Base-by-base conservation (phyloP, 1,284 basidiomycete genomes). In the Tilletia walkeri region DNA sequence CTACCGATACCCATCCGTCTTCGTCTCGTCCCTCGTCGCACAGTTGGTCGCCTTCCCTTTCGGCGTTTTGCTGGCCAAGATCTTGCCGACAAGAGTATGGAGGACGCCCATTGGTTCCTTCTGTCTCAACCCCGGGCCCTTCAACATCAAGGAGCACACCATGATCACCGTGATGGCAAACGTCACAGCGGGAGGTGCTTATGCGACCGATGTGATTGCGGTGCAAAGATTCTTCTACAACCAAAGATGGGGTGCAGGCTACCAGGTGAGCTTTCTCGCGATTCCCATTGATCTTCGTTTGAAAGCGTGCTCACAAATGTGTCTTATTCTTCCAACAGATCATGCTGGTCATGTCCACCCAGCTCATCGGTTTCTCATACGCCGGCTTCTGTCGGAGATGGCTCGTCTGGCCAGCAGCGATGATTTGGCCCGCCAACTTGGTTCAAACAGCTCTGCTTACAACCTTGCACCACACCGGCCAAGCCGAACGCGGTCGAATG, bases 261-360 rank as follows among this genome's bases (percentile, higher is more conserved):
- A 67, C 66, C 48, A 53, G 56, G 56, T 61, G 56, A 61, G 56
- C 16, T 61, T 24, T 5, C 16, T 16, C 56, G 85, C 74, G 16
- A 45, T 14, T 45, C 14, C 14, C 41, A 45, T 45, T 14, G 6
- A 14, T 45, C 14, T 45, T 14, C 14, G 6, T 9, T 9, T 45
- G 41, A 7, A 45, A 45, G 14, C 41, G 41, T 14, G 41, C 41
- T 45, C 9, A 45, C 41, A 45, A 7, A 95, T 95, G 85, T 16
- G 18, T 6, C 50, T 7, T 53, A 18, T 24, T 36, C 36, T 24
- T 34, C 36, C 36, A 20, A 30, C 34, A 61, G 66, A 75, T 84
- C 48, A 75, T 84, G 1, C 75, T 84, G 45, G 70, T 76, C 3
- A 74, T 88, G 50, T 86, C 85, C 12, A 86, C 86, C 1, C 86